A percentile compares a stretch with the other conserved stretches of the same genome.
These are phyloP conservation scores for Scheffersomyces stambukii DNA, from an alignment of 1,139 yeast genomes.

Conservation along the genomic window DNA sequence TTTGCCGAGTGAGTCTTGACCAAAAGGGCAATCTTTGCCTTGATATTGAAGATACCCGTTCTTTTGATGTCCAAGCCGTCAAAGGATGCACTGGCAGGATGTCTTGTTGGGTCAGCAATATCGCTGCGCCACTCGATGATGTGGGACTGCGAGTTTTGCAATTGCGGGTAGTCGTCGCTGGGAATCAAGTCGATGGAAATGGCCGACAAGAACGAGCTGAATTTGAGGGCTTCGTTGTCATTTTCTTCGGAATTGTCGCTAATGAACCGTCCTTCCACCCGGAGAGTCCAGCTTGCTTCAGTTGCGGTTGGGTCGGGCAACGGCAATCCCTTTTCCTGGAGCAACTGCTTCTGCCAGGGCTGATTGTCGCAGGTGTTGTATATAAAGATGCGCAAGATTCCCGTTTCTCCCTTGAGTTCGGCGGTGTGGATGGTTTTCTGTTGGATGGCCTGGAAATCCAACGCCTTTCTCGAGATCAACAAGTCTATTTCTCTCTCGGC, in stretches of 20 bases:
- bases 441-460: slow-evolving; percentile 77
- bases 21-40: slow-evolving; percentile 72
- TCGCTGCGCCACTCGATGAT: slow-evolving; percentile 44
- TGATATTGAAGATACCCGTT: slow-evolving; percentile 63
- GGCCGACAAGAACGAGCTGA: slow-evolving; percentile 79
- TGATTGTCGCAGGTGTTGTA: slow-evolving; percentile 84
- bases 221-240: slow-evolving; percentile 27
- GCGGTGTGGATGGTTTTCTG: slow-evolving; percentile 44
- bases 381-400: slow-evolving; percentile 69
- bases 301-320: slow-evolving; percentile 18
- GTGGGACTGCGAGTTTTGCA: slow-evolving; percentile 28
- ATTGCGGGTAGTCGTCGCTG: slow-evolving; percentile 36
- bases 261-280: slow-evolving; percentile 81
- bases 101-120: slow-evolving; percentile 9
- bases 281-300: slow-evolving; percentile 66
- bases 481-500: slow-evolving; percentile 82
- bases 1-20: slow-evolving; percentile 67
- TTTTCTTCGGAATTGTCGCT: slow-evolving; percentile 17
- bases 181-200: slow-evolving; percentile 72
- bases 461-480: slow-evolving; percentile 72
- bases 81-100: slow-evolving; percentile 46
- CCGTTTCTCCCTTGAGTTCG: slow-evolving; percentile 44
- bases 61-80: slow-evolving; percentile 90
- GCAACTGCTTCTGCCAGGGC: slow-evolving; percentile 75
- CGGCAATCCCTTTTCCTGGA: slow-evolving; percentile 18